These are phyloP conservation scores for Arachnomyces sp. DNA, from an alignment of 2,329 filamentous ascomycete genomes.

Conservation along the genomic window DNA sequence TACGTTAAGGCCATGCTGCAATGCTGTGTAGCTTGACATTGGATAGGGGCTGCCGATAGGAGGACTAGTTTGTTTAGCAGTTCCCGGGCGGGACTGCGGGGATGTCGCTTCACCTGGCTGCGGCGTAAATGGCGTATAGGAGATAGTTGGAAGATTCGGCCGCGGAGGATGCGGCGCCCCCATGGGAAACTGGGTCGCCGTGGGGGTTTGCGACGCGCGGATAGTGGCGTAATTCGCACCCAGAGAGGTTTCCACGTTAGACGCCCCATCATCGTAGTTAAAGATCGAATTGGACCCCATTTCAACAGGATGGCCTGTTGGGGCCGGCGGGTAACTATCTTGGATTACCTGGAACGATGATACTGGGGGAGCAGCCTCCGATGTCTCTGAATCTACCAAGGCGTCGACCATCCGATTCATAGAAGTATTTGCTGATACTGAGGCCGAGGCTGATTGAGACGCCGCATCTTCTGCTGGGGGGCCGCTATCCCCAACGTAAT, in stretches of 20 bases:
- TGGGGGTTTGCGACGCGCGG: neutral
- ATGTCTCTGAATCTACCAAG: slow-evolving; percentile 40
- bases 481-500: slow-evolving; percentile 22
- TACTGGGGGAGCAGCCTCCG: slow-evolving; percentile 13
- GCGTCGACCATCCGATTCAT: slow-evolving; percentile 54
- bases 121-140: slow-evolving; percentile 34
- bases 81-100: slow-evolving; percentile 24
- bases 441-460: slow-evolving; percentile 43
- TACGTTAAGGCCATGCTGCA: no score
- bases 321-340: slow-evolving; percentile 39
- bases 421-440: slow-evolving; percentile 39
- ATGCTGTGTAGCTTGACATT: no score
- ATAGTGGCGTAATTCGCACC: slow-evolving; percentile 5
- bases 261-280: slow-evolving; percentile 19
- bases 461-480: slow-evolving; percentile 12
- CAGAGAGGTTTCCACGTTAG: no score
- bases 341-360: slow-evolving; percentile 21
- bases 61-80: slow-evolving; percentile 11
- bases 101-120: slow-evolving; percentile 29
- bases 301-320: slow-evolving; percentile 39
- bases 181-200: no score
- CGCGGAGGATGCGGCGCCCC: slow-evolving; percentile 11
- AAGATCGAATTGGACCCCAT: no score
- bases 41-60: neutral
- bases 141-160: slow-evolving; percentile 27